Evolutionary conservation across 2,329 filamentous ascomycete genomes (phyloP).

Genomic region (Aspergillus vadensis): DNA sequence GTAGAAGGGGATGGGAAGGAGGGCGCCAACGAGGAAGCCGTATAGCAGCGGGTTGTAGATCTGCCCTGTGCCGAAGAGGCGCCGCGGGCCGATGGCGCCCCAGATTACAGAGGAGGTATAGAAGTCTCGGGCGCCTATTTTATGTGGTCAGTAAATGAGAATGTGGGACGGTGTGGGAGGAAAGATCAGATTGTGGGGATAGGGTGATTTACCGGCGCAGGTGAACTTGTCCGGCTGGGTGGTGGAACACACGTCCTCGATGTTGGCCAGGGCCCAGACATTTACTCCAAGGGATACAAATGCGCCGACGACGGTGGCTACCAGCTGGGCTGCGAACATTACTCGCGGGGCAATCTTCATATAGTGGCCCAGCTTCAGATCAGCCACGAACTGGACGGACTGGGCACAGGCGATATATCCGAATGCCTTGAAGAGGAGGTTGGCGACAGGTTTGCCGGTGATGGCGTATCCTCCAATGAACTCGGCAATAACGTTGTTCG

Average conservation of each 20-base stretch:
- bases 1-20: constrained; percentile 10
- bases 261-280: constrained; percentile 7
- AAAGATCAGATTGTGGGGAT: too few species aligned
- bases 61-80: constrained; percentile 7
- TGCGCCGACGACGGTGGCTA: constrained; percentile 4
- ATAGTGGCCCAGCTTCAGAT: constrained; percentile 13
- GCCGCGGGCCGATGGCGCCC: constrained; percentile 3
- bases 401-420: constrained; percentile 12
- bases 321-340: constrained; percentile 7
- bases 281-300: constrained; percentile 9
- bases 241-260: constrained; percentile 7
- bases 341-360: constrained; percentile 10
- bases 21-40: constrained; percentile 7
- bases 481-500: constrained; percentile 12
- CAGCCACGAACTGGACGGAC: constrained; percentile 9
- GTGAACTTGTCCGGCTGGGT: constrained; percentile 7
- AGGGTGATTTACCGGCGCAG: background rate
- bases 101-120: constrained; percentile 11
- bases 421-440: constrained; percentile 10
- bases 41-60: constrained; percentile 8
- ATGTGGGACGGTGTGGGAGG: too few species aligned
- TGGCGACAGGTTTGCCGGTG: constrained; percentile 7
- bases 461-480: constrained; percentile 11
- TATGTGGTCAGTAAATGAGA: too few species aligned
- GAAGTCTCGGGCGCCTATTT: background rate